Conservation (phyloP, 768 basidiomycete genomes). For the Tylopilus cervinicoccineus region DNA sequence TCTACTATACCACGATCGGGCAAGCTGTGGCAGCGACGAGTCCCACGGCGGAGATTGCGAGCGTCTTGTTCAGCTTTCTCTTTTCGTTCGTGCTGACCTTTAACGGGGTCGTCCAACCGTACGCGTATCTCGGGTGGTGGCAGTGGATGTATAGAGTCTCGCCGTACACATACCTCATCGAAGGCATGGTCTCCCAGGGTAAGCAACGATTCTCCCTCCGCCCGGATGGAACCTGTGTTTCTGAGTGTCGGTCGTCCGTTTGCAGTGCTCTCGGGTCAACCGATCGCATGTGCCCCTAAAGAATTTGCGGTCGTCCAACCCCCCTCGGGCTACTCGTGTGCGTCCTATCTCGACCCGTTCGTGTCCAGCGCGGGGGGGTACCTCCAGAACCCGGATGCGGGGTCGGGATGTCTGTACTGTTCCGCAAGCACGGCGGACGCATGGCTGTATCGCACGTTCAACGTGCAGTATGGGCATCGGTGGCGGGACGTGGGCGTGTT, state of each 20-base stretch:
- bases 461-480: slow-evolving; percentile 51
- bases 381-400: slow-evolving; percentile 38
- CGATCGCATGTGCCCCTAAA: slow-evolving; percentile 50
- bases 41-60: no score
- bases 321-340: slow-evolving; percentile 45
- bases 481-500: slow-evolving; percentile 50
- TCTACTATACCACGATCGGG: slow-evolving; percentile 60
- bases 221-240: no score
- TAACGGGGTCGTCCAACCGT: slow-evolving; percentile 68
- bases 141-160: slow-evolving; percentile 62
- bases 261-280: slow-evolving; percentile 43
- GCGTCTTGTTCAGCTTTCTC: slow-evolving; percentile 51
- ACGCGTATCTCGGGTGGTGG: slow-evolving; percentile 61
- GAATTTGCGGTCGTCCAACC: slow-evolving; percentile 59
- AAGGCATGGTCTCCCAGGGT: slow-evolving; percentile 46
- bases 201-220: slow-evolving; percentile 10
- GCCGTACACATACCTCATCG: slow-evolving; percentile 56
- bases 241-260: no score
- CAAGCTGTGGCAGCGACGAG: slow-evolving; percentile 60
- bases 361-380: slow-evolving; percentile 44
- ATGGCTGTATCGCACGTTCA: slow-evolving; percentile 44
- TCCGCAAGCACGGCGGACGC: slow-evolving; percentile 53
- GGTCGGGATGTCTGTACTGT: slow-evolving; percentile 49
- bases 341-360: slow-evolving; percentile 41
- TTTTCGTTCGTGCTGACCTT: slow-evolving; percentile 67